Conservation (phyloP, 2,329 filamentous ascomycete species). For the Fusarium torulosum region DNA sequence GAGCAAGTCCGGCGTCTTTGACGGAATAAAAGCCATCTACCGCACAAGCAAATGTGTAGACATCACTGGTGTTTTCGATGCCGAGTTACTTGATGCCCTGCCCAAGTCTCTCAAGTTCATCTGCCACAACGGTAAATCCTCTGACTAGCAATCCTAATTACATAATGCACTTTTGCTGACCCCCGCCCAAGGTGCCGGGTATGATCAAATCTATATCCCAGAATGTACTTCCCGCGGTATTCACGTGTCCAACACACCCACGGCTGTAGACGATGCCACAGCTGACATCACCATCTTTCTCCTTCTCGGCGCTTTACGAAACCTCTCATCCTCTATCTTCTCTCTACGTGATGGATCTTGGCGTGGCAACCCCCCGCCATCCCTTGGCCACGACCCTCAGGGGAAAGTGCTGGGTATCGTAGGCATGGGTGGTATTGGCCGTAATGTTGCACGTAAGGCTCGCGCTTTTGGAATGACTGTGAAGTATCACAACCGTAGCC, state of each 20-base stretch:
- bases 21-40: constrained; percentile 74
- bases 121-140: constrained; percentile 68
- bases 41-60: constrained; percentile 75
- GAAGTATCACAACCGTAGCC: constrained; percentile 79
- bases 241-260: constrained; percentile 84
- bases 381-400: constrained; percentile 80
- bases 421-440: constrained; percentile 88
- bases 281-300: constrained; percentile 86
- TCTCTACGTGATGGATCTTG: constrained; percentile 75
- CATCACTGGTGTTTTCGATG: constrained; percentile 78
- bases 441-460: constrained; percentile 80
- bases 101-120: constrained; percentile 68
- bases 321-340: constrained; percentile 75
- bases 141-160: neutral
- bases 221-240: constrained; percentile 77
- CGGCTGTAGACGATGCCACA: constrained; percentile 83
- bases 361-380: constrained; percentile 68
- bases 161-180: neutral
- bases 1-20: constrained; percentile 72
- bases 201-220: constrained; percentile 82
- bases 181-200: constrained; percentile 77
- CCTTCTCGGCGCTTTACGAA: constrained; percentile 82
- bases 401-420: constrained; percentile 84
- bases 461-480: constrained; percentile 81
- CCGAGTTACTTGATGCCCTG: constrained; percentile 72